These are phyloP conservation scores for Aspergillus mulundensis DNA, from an alignment of 495 filamentous ascomycete species.

Conservation along the genomic window DNA sequence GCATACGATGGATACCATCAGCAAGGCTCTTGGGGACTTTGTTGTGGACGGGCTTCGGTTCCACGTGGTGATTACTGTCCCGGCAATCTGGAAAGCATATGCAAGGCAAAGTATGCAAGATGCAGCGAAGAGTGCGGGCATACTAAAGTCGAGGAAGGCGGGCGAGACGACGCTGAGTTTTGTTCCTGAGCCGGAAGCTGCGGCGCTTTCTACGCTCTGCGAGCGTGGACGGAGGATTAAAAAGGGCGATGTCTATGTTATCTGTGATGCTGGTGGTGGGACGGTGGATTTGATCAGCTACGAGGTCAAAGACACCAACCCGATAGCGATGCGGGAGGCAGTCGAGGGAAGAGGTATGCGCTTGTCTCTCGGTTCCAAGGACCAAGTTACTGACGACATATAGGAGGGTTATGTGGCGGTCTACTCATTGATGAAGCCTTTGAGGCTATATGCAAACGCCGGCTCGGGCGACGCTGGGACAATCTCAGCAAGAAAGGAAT, in stretches of 20 bases:
- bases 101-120: slow-evolving; percentile 7
- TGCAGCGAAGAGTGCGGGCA: slow-evolving; percentile 1
- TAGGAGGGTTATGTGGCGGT: slow-evolving; percentile 8
- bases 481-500: slow-evolving; percentile 9
- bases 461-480: slow-evolving; percentile 9
- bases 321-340: slow-evolving; percentile 4
- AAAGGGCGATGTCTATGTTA: slow-evolving; percentile 4
- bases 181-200: slow-evolving; percentile 8
- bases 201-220: slow-evolving; percentile 8
- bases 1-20: slow-evolving; percentile 7
- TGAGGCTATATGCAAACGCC: slow-evolving; percentile 4
- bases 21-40: not conserved
- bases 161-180: slow-evolving; percentile 7
- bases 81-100: slow-evolving; percentile 10
- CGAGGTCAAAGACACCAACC: not conserved
- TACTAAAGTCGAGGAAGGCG: not conserved
- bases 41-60: slow-evolving; percentile 7
- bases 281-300: slow-evolving; percentile 12
- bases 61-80: slow-evolving; percentile 9
- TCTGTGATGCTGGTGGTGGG: slow-evolving; percentile 9
- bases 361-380: not conserved
- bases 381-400: not conserved
- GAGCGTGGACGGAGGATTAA: slow-evolving; percentile 2
- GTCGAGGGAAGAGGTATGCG: slow-evolving; percentile 4
- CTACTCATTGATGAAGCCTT: slow-evolving; percentile 12